These are phyloP conservation scores for Stylosanthes scabra DNA, from an alignment of 331 rosid genomes.

Conservation along the genomic window DNA sequence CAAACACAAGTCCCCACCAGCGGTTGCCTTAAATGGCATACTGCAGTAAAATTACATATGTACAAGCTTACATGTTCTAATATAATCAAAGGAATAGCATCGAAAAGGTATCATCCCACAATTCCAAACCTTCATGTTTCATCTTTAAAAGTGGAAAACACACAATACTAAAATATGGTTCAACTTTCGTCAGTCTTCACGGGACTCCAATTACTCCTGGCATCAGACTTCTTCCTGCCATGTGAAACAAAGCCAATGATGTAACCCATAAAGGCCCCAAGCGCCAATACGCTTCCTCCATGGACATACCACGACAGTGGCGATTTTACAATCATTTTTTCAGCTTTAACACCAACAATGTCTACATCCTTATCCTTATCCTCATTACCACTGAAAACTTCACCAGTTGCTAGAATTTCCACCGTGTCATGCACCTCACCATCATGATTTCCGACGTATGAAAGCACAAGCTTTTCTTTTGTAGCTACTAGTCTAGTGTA, in stretches of 20 bases:
- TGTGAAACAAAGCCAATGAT: conserved; percentile 67
- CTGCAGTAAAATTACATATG: conserved; percentile 26
- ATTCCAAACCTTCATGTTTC: conserved; percentile 30
- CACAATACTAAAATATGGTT: conserved; percentile 1
- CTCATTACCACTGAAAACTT: conserved; percentile 43
- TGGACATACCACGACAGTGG: conserved; percentile 47
- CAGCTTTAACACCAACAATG: conserved; percentile 4
- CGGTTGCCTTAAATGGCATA: conserved; percentile 21
- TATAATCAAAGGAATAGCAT: conserved; percentile 19
- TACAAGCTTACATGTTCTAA: conserved; percentile 19
- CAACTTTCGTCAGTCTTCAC: conserved; percentile 74
- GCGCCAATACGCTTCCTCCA: conserved; percentile 59
- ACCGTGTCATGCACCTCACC: conserved; percentile 61
- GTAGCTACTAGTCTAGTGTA: conserved; percentile 75
- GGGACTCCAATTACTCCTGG: conserved; percentile 62
- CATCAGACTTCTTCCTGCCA: conserved; percentile 51
- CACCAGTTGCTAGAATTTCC: conserved; percentile 53
- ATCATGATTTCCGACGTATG: conserved; percentile 51
- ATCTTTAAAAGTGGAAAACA: conserved; percentile 7
- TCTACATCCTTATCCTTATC: conserved; percentile 21
- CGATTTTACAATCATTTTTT: conserved; percentile 17
- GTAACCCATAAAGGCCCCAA: conserved; percentile 86
- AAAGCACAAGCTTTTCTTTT: conserved; percentile 48
- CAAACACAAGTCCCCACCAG: conserved; percentile 4
- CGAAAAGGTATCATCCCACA: conserved; percentile 5